phyloP scores from a whole-genome alignment of 1,284 basidiomycete species.

The Ustilago trichophora region DNA sequence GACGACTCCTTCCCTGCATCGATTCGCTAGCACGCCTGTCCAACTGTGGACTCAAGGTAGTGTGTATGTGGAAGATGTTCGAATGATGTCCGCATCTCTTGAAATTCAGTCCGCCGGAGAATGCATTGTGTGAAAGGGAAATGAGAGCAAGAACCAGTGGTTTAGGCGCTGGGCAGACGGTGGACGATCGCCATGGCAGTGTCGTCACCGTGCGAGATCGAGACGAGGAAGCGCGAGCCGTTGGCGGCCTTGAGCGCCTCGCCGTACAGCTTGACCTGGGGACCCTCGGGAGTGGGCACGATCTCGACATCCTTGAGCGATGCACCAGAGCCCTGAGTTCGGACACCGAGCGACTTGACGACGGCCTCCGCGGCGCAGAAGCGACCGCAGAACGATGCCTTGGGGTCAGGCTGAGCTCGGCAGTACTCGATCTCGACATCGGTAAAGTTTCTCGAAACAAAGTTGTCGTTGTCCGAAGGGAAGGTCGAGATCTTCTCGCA shows the following conservation, averaged over 20 bases:
- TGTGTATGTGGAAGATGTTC: background rate
- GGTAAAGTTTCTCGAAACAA: constrained; percentile 91
- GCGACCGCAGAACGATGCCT: constrained; percentile 91
- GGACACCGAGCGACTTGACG: constrained; percentile 94
- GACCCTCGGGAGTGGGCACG: constrained; percentile 73
- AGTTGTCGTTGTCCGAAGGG: constrained; percentile 87
- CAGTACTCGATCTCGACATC: constrained; percentile 87
- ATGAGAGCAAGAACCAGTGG: background rate
- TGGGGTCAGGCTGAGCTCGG: constrained; percentile 81
- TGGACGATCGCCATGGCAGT: constrained; percentile 59
- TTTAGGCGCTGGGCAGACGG: constrained; percentile 49
- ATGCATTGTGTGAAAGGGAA: constrained; percentile 10
- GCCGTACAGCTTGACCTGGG: constrained; percentile 77
- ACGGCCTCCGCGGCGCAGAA: constrained; percentile 98
- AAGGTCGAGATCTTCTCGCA: constrained; percentile 90
- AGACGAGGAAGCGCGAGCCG: constrained; percentile 85
- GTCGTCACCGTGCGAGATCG: constrained; percentile 78
- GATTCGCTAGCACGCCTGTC: constrained; percentile 18
- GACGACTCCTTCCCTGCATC: constrained; percentile 43
- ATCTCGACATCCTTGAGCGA: constrained; percentile 98
- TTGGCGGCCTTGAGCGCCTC: constrained; percentile 57
- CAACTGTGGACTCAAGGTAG: constrained; percentile 37
- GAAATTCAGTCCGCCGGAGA: background rate
- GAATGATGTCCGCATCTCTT: background rate
- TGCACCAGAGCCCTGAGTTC: constrained; percentile 89